Base-by-base conservation (phyloP, 2,329 filamentous ascomycete species). In the Pezicula rhizophila region DNA sequence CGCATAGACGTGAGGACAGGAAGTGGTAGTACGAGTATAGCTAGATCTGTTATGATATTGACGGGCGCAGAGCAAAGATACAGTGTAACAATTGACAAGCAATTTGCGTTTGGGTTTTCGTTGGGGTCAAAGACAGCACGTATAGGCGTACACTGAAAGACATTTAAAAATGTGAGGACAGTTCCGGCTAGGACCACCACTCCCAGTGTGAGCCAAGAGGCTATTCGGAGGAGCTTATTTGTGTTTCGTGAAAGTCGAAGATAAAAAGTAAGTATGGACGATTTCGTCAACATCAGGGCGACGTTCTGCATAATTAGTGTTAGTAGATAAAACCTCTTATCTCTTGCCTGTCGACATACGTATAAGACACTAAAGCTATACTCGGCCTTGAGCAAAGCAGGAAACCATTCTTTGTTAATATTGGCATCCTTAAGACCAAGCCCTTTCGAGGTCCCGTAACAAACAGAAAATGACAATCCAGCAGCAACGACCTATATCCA, bases 231-330 rank as follows among this genome's bases (percentile, higher is more conserved):
- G 44, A 91, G 74, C 54, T 81, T 80, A 57, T 95, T 82, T 0
- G 80, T 84, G 51, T 89, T 87, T 59, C 84, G 85, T 23, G 89
- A 87, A 42, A 96, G 75, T 37, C 85, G 84, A 44, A 96, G 75
- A 68, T 95, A 96, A 67, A 96, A 96, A 46, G 93, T 77, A 50
- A 96, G 75, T 59, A 96, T 88, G n/a, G 89, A 95, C 0, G 88
- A 90, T 69, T 96, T 96, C 45, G 89, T 89, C 2, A 86, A 83
- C 88, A 95, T 95, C 48, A 96, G 74, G 3, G 88, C 85, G 11
- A 90, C 90, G 63, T 96, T 95, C 83, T 91, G 60, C n/a, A 33
- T 14, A 31, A 31, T 31, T 4, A 11, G 2, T 23, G 47, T 60
- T 42, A 59, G 38, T 47, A 28, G 5, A 23, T 47, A 28, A 8